These are phyloP conservation scores for Solanum okadae DNA, from an alignment of 257 asterid genomes.

Conservation along the genomic window DNA sequence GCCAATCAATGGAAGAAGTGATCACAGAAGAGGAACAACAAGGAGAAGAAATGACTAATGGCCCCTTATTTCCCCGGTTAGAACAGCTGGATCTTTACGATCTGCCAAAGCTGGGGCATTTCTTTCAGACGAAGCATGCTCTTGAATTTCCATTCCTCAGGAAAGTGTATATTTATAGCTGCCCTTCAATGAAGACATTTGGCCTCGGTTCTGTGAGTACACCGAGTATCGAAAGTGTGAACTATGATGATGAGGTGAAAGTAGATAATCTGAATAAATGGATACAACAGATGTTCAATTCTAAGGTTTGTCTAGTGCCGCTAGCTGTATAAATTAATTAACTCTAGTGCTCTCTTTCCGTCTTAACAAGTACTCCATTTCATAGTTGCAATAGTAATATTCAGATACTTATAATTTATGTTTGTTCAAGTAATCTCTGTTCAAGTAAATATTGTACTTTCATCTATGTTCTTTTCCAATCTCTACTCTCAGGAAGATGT, in stretches of 20 bases:
- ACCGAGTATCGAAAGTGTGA: background rate
- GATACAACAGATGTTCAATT: background rate
- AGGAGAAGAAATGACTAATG: background rate
- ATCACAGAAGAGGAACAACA: background rate
- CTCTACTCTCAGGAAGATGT: background rate
- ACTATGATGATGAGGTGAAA: background rate
- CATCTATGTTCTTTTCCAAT: background rate
- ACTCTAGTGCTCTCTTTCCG: background rate
- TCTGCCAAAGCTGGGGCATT: background rate
- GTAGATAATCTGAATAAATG: background rate
- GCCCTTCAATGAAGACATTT: background rate
- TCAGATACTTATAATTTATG: background rate
- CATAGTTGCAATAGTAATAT: background rate
- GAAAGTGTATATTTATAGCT: background rate
- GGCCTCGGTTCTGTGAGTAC: background rate
- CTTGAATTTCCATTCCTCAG: background rate
- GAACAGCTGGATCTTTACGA: background rate
- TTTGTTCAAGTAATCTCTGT: background rate
- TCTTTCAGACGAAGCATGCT: background rate
- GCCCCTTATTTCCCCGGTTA: background rate
- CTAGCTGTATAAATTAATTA: background rate
- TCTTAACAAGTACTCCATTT: background rate
- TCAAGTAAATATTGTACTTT: background rate
- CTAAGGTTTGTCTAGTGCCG: background rate
- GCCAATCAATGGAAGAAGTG: background rate